Evolutionary conservation across 441 rosid genomes (phyloP).

Genomic region (Viola pubescens): DNA sequence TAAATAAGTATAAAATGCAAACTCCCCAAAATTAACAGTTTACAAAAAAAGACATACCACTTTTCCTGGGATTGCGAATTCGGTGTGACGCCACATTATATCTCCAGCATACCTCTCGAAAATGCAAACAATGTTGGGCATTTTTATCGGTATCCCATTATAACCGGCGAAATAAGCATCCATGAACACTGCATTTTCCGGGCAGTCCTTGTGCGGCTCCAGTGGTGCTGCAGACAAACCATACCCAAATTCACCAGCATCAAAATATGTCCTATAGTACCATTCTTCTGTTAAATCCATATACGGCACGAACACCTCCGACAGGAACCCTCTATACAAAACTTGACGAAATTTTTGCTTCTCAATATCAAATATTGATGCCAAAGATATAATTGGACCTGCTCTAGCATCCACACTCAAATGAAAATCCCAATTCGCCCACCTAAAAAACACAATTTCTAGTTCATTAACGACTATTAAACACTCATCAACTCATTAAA

Average conservation of each 20-base stretch:
- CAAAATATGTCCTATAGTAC: slow-evolving; percentile 40
- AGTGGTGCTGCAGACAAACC: slow-evolving; percentile 33
- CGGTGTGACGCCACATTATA: slow-evolving; percentile 63
- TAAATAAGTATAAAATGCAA: background rate
- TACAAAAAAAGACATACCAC: slow-evolving; percentile 16
- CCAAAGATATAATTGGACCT: slow-evolving; percentile 43
- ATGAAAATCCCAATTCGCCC: slow-evolving; percentile 68
- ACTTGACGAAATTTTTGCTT: slow-evolving; percentile 31
- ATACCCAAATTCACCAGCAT: slow-evolving; percentile 50
- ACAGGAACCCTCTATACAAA: slow-evolving; percentile 38
- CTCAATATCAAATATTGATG: slow-evolving; percentile 42
- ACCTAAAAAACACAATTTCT: slow-evolving; percentile 8
- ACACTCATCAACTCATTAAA: background rate
- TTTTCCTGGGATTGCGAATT: slow-evolving; percentile 29
- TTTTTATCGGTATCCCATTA: slow-evolving; percentile 33
- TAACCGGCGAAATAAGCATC: slow-evolving; percentile 32
- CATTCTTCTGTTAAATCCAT: slow-evolving; percentile 55
- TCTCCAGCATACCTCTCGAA: slow-evolving; percentile 53
- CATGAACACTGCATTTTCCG: slow-evolving; percentile 45
- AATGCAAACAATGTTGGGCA: slow-evolving; percentile 35
- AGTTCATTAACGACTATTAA: background rate
- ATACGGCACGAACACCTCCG: slow-evolving; percentile 57
- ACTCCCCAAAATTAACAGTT: background rate
- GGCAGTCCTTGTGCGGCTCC: slow-evolving; percentile 36
- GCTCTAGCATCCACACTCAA: slow-evolving; percentile 45